Conservation (phyloP, 169 alveolate species). For the Eimeria falciformis region DNA sequence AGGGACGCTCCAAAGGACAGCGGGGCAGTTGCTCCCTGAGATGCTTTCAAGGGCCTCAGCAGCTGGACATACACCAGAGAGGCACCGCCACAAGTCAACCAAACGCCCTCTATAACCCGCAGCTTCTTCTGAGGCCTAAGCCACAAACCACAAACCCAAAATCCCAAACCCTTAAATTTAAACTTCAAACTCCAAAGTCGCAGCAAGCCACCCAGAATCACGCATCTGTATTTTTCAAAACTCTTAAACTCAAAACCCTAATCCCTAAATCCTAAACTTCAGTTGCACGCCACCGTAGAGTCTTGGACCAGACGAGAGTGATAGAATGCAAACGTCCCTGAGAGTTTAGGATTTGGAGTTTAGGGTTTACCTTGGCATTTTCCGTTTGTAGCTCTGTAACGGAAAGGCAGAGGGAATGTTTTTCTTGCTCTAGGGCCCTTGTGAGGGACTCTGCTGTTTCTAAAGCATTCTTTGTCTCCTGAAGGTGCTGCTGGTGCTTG, state of each 20-base stretch:
- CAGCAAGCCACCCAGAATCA: too few relatives aligned
- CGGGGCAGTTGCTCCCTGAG: not conserved
- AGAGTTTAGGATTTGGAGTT: slow-evolving; percentile 20
- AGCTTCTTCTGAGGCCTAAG: not conserved
- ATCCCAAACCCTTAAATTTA: not conserved
- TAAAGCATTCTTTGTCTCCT: not conserved
- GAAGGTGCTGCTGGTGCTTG: not conserved
- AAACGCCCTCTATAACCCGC: not conserved
- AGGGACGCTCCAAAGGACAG: not conserved
- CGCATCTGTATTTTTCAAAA: too few relatives aligned
- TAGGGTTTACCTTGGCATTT: not conserved
- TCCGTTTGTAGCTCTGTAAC: not conserved
- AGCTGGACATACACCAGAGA: not conserved
- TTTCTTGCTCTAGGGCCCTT: not conserved
- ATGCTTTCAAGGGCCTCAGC: not conserved
- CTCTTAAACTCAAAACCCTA: not conserved
- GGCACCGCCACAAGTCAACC: not conserved
- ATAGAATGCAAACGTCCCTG: too few relatives aligned
- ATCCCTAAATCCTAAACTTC: too few relatives aligned
- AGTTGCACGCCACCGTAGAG: too few relatives aligned
- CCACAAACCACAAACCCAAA: not conserved
- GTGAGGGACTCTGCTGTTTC: not conserved
- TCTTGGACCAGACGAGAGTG: too few relatives aligned
- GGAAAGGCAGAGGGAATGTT: not conserved
- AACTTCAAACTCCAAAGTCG: not conserved